These are phyloP conservation scores for Phialocephala sp. DNA, from an alignment of 2,329 filamentous ascomycete genomes.

Conservation along the genomic window DNA sequence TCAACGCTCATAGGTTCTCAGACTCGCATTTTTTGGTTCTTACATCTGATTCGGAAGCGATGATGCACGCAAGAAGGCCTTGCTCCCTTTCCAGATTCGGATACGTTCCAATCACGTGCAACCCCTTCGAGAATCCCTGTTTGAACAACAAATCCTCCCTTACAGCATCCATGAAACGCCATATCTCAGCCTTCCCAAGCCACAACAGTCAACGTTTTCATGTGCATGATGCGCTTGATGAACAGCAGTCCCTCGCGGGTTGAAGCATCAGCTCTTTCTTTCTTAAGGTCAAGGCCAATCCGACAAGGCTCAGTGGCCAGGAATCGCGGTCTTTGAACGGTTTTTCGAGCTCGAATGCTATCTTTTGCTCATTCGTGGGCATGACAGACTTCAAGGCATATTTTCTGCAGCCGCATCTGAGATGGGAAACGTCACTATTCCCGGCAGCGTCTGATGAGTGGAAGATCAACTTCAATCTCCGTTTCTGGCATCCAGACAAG, in stretches of 20 bases:
- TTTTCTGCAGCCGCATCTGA: neutral
- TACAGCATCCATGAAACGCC: neutral
- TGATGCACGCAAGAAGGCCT: neutral
- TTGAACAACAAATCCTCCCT: neutral
- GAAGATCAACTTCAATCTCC: neutral
- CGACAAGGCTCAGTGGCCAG: neutral
- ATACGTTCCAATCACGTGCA: neutral
- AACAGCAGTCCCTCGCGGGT: neutral
- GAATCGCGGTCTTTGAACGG: neutral
- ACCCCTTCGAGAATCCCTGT: neutral
- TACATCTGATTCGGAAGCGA: neutral
- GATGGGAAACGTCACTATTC: neutral
- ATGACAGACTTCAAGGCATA: neutral
- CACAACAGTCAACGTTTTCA: neutral
- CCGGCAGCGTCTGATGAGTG: neutral
- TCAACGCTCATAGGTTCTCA: constrained; percentile 9
- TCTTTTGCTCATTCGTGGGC: constrained; percentile 1
- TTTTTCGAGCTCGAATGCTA: neutral
- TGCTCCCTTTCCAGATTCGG: constrained; percentile 9
- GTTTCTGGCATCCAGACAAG: neutral
- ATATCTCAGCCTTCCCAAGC: neutral
- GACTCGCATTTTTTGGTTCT: neutral
- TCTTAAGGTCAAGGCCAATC: too few species aligned
- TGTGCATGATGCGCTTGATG: neutral
- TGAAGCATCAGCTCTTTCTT: neutral